Evolutionary conservation across 345 rosid genomes (phyloP).

Genomic region (Atalantia buxifolia): DNA sequence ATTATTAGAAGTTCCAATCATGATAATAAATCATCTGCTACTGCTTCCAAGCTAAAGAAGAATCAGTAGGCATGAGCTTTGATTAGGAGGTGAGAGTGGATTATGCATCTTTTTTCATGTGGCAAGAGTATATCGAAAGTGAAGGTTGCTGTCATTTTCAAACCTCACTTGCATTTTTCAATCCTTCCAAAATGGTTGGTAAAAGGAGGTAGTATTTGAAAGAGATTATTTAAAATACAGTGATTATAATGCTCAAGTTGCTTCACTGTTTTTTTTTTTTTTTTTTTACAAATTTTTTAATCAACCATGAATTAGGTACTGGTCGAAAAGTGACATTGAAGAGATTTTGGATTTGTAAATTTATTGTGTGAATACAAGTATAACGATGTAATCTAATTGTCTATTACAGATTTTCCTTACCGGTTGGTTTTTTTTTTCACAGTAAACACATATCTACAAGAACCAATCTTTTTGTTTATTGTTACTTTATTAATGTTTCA

Average conservation of each 20-base stretch:
- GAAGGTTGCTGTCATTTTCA: not conserved
- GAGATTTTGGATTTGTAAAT: not conserved
- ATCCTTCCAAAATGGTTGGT: not conserved
- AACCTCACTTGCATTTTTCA: not conserved
- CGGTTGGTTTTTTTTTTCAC: too few species aligned
- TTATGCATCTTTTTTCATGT: not conserved
- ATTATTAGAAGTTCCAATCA: slow-evolving; percentile 65
- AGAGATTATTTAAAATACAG: not conserved
- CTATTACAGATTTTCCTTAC: too few species aligned
- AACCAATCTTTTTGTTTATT: too few species aligned
- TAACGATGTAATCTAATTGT: too few species aligned
- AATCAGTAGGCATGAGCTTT: slow-evolving; percentile 39
- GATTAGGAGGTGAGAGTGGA: not conserved
- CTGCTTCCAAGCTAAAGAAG: slow-evolving; percentile 59
- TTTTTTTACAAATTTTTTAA: not conserved
- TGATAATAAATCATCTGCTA: slow-evolving; percentile 31
- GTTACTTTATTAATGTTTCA: too few species aligned
- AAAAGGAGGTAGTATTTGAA: not conserved
- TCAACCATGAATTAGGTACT: not conserved
- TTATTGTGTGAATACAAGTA: too few species aligned
- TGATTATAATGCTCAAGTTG: not conserved
- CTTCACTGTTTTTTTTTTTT: not conserved
- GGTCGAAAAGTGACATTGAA: not conserved
- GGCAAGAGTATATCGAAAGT: not conserved
- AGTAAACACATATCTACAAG: too few species aligned